Evolutionary conservation across 371 early-diverging fungal species (phyloP).

Genomic region (Actinomortierella wolfii): DNA sequence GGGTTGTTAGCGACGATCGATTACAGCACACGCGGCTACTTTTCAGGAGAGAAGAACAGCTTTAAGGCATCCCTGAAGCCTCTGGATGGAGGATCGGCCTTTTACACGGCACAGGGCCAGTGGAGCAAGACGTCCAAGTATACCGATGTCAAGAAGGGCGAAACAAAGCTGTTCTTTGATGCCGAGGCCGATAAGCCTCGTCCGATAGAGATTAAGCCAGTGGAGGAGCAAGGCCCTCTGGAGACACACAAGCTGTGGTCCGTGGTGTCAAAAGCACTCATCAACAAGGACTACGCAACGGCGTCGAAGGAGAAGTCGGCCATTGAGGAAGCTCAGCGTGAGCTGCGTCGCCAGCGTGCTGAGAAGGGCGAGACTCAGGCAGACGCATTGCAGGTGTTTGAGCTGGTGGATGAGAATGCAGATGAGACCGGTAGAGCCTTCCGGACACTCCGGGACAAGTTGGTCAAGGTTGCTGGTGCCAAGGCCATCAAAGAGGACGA

Average conservation of each 20-base stretch:
- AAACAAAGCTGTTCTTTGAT: constrained; percentile 63
- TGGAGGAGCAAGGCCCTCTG: constrained; percentile 61
- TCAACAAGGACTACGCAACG: constrained; percentile 63
- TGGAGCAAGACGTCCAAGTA: constrained; percentile 70
- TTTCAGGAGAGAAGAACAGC: constrained; percentile 80
- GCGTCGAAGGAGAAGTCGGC: constrained; percentile 73
- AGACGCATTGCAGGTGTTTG: constrained; percentile 25
- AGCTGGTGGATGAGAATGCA: constrained; percentile 21
- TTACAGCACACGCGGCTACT: constrained; percentile 78
- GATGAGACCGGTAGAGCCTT: constrained; percentile 26
- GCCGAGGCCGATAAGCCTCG: constrained; percentile 37
- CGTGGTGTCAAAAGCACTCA: constrained; percentile 71
- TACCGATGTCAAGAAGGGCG: constrained; percentile 54
- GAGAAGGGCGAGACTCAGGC: constrained; percentile 63
- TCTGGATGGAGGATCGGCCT: constrained; percentile 45
- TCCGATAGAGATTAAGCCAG: constrained; percentile 41
- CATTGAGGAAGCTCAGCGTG: constrained; percentile 78
- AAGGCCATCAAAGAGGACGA: constrained; percentile 42
- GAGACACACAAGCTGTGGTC: constrained; percentile 81
- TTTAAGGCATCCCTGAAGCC: constrained; percentile 71
- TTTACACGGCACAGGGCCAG: constrained; percentile 67
- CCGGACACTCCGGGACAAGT: constrained; percentile 2
- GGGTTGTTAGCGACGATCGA: constrained; percentile 73
- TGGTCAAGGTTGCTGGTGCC: constrained; percentile 21
- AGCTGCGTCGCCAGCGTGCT: constrained; percentile 68